These are phyloP conservation scores for Coemansia sp. DNA, from an alignment of 192 early-diverging fungal genomes.

Conservation along the genomic window DNA sequence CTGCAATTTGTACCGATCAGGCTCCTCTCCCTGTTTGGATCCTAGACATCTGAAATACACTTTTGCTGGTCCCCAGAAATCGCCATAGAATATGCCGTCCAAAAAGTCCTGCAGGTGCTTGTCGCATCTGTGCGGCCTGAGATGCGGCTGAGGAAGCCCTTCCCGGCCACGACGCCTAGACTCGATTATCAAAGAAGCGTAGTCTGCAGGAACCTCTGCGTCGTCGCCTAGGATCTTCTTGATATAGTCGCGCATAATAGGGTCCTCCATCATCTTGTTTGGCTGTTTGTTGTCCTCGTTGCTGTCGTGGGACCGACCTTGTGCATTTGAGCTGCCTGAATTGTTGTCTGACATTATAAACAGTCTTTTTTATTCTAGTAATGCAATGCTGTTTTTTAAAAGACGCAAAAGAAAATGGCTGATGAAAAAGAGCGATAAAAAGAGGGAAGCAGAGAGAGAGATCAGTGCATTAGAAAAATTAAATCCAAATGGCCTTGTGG, in stretches of 20 bases:
- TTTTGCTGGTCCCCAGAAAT: constrained; percentile 28
- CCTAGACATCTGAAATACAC: constrained; percentile 42
- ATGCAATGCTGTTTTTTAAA: neutral
- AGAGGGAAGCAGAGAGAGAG: neutral
- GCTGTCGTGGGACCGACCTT: neutral
- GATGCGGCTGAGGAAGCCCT: constrained; percentile 44
- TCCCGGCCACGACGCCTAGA: constrained; percentile 41
- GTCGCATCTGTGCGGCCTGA: constrained; percentile 48
- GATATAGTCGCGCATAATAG: constrained; percentile 38
- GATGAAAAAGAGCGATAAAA: neutral
- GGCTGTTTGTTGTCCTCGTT: neutral
- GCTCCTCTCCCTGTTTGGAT: constrained; percentile 48
- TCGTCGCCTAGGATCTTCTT: constrained; percentile 47
- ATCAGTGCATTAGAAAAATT: neutral
- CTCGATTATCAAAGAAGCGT: constrained; percentile 35
- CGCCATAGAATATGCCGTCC: constrained; percentile 41
- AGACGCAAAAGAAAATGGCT: neutral
- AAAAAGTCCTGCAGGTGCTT: constrained; percentile 52
- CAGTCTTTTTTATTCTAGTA: neutral
- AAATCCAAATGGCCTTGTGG: constrained; percentile 27
- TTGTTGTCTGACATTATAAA: constrained; percentile 1
- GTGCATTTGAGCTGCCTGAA: neutral
- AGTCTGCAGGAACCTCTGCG: constrained; percentile 38
- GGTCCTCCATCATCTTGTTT: constrained; percentile 19
- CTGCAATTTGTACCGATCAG: constrained; percentile 42